Evolutionary conservation across 305 asterid genomes (phyloP).

Genomic region (Solanum chacoense): DNA sequence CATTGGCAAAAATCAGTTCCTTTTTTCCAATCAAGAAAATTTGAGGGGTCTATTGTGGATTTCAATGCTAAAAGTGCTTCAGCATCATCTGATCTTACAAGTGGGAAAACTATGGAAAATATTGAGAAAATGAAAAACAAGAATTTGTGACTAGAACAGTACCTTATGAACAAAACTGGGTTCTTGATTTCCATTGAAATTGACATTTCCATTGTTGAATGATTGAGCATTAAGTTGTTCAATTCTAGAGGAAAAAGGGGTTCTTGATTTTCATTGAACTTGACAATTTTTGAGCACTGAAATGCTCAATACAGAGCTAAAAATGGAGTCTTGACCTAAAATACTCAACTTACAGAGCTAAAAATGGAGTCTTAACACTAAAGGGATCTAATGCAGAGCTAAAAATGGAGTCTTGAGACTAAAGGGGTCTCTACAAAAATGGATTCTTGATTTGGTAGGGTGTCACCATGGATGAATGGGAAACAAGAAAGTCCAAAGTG

Average conservation of each 20-base stretch:
- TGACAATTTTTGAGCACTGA: neutral
- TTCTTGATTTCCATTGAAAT: neutral
- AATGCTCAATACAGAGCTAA: neutral
- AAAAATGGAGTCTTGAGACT: neutral
- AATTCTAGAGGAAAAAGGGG: neutral
- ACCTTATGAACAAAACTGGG: neutral
- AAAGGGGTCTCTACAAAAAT: neutral
- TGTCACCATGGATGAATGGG: neutral
- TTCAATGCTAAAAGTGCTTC: conserved; percentile 54
- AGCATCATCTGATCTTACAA: conserved; percentile 52
- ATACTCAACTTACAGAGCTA: neutral
- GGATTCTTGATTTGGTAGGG: neutral
- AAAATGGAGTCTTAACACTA: neutral
- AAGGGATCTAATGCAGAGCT: neutral
- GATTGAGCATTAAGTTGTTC: neutral
- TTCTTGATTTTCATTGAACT: neutral
- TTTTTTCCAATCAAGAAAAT: conserved; percentile 47
- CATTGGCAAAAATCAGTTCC: conserved; percentile 40
- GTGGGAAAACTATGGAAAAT: conserved; percentile 15
- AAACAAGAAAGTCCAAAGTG: neutral
- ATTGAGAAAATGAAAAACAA: conserved; percentile 10
- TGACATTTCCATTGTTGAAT: neutral
- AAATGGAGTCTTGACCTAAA: neutral
- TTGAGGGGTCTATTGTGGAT: conserved; percentile 48
- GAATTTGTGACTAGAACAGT: neutral